Base-by-base conservation (phyloP, 2,329 filamentous ascomycete species). In the Tolypocladium tropicale region DNA sequence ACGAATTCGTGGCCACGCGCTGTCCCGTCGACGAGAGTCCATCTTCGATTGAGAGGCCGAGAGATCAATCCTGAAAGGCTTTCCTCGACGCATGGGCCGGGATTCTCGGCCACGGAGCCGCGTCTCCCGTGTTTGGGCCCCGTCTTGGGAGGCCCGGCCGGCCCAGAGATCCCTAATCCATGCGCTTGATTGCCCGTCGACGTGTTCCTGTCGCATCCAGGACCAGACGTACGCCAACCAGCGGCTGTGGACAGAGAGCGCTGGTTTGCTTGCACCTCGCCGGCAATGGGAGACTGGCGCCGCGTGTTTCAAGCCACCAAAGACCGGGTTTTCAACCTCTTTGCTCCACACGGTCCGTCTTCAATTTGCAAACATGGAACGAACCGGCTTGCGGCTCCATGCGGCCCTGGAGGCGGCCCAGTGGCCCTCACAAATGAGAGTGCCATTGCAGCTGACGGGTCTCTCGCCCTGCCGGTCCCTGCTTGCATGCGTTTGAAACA, bases 401-500 rank as follows among this genome's bases (percentile, higher is more conserved):
- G 43, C 43, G 43, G 46, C 46, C 25, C 46, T 49, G 9, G 25
- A 32, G 16, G 46, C 16, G 46, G 46, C 46, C 28, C 6, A 32
- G 21, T n/a, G n/a, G n/a, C 18, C 18, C 28, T 50, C 46, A 32
- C 16, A 18, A 25, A 18, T 18, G 16, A n/a, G 21, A 30, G 46
- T 32, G 46, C 11, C 46, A 48, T 23, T n/a, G 12, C 46, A 21
- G 28, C 28, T 21, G 32, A 23, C 9, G 12, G 39, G 28, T 32
- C n/a, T 3, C 16, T 48, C 14, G 30, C 23, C 6, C 14, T 30
- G 43, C 16, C 43, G 25, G n/a, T 21, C 53, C 53, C 41, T 54
- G 43, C 11, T 6, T 32, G 41, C 53, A 48, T 30, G 53, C 41
- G 41, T 36, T 54, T 54, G 53, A 54, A 48, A 54, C 53, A 36